phyloP scores from a whole-genome alignment of 1,284 basidiomycete species.

The Hemileia vastatrix region DNA sequence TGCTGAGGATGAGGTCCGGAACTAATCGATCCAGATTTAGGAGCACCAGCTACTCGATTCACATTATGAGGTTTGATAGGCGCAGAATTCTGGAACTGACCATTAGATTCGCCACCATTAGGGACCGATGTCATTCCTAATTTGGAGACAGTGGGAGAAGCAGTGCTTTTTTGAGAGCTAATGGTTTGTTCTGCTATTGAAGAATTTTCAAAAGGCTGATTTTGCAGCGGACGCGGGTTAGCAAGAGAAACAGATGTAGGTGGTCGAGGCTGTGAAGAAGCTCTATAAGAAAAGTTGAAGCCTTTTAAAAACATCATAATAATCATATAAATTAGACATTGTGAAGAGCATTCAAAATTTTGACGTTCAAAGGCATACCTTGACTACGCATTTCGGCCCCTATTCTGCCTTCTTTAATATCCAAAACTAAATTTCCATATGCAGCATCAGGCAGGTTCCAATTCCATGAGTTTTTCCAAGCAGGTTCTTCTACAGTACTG shows the following conservation, averaged over 20 bases:
- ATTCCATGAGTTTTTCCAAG: constrained; percentile 98
- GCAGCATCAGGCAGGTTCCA: constrained; percentile 92
- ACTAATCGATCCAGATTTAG: not conserved
- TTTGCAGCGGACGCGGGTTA: not conserved
- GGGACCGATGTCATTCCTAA: not conserved
- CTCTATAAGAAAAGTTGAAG: constrained; percentile 89
- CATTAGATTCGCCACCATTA: not conserved
- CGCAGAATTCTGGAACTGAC: not conserved
- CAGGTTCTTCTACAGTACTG: constrained; percentile 62
- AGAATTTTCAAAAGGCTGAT: not conserved
- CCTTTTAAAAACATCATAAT: constrained; percentile 49
- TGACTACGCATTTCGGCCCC: constrained; percentile 84
- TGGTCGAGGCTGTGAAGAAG: constrained; percentile 48
- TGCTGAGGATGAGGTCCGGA: constrained; percentile 7
- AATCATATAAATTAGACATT: not conserved
- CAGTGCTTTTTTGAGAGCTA: not conserved
- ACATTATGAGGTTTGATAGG: constrained; percentile 1
- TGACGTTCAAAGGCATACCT: constrained; percentile 50
- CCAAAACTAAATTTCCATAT: constrained; percentile 75
- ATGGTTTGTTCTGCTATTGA: constrained; percentile 5
- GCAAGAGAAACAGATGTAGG: constrained; percentile 1
- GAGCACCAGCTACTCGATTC: not conserved
- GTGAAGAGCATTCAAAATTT: constrained; percentile 1
- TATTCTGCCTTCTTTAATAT: constrained; percentile 80
- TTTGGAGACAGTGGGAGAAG: constrained; percentile 9